phyloP scores from a whole-genome alignment of 768 basidiomycete species.

The Dioszegia hungarica region DNA sequence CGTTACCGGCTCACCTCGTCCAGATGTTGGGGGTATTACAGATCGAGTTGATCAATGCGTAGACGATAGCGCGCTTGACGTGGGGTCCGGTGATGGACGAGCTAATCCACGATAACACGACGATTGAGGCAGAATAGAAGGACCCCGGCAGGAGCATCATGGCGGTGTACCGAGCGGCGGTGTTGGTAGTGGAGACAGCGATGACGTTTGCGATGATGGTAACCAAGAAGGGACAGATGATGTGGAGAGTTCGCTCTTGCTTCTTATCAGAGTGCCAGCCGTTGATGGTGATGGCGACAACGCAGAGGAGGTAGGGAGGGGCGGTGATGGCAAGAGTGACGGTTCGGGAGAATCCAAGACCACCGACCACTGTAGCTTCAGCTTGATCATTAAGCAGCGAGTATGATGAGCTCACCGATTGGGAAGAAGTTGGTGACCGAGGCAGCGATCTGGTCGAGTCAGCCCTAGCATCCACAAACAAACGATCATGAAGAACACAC shows the following conservation, averaged over 20 bases:
- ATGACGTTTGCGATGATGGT: constrained; percentile 43
- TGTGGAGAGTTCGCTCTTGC: constrained; percentile 34
- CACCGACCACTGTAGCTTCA: constrained; percentile 13
- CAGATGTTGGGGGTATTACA: constrained; percentile 20
- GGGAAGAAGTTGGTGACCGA: constrained; percentile 47
- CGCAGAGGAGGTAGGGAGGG: constrained; percentile 44
- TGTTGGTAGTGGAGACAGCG: constrained; percentile 38
- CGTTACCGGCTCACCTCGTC: background rate
- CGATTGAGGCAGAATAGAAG: constrained; percentile 41
- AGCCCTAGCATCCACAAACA: background rate
- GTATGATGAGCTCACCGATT: constrained; percentile 1
- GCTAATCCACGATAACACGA: constrained; percentile 44
- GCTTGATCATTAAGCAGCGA: background rate
- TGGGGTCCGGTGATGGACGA: constrained; percentile 33
- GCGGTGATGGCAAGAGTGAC: constrained; percentile 40
- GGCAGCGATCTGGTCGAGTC: constrained; percentile 21
- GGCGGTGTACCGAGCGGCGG: constrained; percentile 41
- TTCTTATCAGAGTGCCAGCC: constrained; percentile 40
- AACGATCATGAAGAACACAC: background rate
- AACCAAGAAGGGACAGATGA: constrained; percentile 33
- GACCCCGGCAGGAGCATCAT: constrained; percentile 42
- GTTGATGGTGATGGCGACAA: constrained; percentile 38
- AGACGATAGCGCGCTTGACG: constrained; percentile 44
- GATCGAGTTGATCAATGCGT: constrained; percentile 40
- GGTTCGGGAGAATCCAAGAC: constrained; percentile 35